Conservation (phyloP, 306 rosid species). For the Prunus padus region DNA sequence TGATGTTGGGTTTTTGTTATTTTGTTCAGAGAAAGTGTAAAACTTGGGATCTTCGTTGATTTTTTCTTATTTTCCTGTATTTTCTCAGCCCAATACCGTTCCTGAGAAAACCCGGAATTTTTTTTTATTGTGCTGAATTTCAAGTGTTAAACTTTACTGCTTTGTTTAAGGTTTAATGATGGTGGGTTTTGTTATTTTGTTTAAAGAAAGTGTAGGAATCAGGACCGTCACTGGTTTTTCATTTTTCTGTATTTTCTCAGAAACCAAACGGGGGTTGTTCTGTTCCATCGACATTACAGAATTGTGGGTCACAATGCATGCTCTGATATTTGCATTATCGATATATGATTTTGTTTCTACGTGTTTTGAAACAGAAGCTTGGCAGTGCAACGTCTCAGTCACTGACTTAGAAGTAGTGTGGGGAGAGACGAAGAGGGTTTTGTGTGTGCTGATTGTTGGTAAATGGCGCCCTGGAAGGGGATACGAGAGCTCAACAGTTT, state of each 20-base stretch:
- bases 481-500: neutral
- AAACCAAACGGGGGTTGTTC: neutral
- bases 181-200: neutral
- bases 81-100: neutral
- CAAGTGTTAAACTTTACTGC: neutral
- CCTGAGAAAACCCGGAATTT: slow-evolving; percentile 1
- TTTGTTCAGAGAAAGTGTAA: neutral
- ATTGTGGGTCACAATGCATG: slow-evolving; percentile 6
- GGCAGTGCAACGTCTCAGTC: neutral
- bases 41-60: neutral
- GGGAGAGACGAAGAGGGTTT: neutral
- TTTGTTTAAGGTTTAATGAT: neutral
- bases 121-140: neutral
- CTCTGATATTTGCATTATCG: neutral
- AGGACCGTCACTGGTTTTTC: neutral
- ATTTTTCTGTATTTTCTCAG: neutral
- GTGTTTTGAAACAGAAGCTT: neutral
- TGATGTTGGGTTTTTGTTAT: neutral
- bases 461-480: slow-evolving; percentile 14
- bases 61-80: neutral
- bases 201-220: neutral
- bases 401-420: neutral
- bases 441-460: neutral
- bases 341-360: neutral
- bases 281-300: neutral